phyloP scores from a whole-genome alignment of 768 basidiomycete species.

The Cystoderma amianthinum region DNA sequence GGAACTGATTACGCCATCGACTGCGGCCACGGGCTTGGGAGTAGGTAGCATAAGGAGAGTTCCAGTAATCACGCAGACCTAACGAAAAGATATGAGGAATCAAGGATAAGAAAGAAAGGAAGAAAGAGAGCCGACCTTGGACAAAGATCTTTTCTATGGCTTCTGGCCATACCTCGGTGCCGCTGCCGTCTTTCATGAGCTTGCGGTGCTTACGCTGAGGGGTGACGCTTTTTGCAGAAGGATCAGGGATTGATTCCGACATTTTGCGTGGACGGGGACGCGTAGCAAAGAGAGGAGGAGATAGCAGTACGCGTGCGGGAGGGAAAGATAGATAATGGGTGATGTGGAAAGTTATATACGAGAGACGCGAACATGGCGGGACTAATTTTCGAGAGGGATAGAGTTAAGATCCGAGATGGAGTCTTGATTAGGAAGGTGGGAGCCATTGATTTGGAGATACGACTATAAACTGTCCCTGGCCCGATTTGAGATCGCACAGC shows the following conservation, averaged over 20 bases:
- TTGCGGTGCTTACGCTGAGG: constrained; percentile 81
- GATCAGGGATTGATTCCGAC: constrained; percentile 10
- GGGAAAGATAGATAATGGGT: constrained; percentile 4
- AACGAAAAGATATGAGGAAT: constrained; percentile 4
- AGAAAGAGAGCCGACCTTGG: constrained; percentile 36
- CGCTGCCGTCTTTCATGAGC: constrained; percentile 72
- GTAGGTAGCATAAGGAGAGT: constrained; percentile 75
- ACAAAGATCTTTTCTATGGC: constrained; percentile 72
- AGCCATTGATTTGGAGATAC: constrained; percentile 42
- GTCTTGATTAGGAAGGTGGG: constrained; percentile 38
- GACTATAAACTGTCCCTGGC: constrained; percentile 10
- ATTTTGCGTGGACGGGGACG: constrained; percentile 10
- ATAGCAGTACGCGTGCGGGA: constrained; percentile 2
- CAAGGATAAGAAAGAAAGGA: constrained; percentile 4
- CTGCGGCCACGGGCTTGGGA: constrained; percentile 66
- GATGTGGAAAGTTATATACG: constrained; percentile 16
- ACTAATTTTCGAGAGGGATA: constrained; percentile 17
- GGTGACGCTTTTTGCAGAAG: constrained; percentile 38
- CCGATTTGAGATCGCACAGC: constrained; percentile 3
- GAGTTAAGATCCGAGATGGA: constrained; percentile 46
- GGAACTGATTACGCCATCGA: constrained; percentile 79
- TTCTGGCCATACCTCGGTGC: constrained; percentile 82
- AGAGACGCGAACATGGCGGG: constrained; percentile 11
- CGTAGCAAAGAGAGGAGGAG: constrained; percentile 14
- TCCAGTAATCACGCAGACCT: constrained; percentile 77